Evolutionary conservation across 768 basidiomycete species (phyloP).

Genomic region (Leccinum boreale): DNA sequence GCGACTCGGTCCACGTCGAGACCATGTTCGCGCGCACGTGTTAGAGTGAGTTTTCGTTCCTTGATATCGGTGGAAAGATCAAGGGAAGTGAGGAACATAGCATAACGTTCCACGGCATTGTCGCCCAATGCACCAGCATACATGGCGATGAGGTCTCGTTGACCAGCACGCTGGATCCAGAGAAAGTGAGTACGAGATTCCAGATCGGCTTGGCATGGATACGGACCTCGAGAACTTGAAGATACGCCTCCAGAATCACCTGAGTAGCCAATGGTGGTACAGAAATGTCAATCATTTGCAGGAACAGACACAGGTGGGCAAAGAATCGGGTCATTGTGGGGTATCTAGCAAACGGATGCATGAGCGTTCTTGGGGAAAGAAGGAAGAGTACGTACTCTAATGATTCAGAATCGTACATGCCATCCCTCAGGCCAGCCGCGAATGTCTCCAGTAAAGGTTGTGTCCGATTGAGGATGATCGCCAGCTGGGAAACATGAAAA

Average conservation of each 20-base stretch:
- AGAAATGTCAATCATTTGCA: slow-evolving; percentile 74
- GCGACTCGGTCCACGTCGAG: slow-evolving; percentile 82
- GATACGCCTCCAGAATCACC: slow-evolving; percentile 82
- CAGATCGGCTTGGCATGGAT: not conserved
- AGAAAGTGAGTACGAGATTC: not conserved
- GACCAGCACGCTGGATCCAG: slow-evolving; percentile 55
- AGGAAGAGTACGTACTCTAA: slow-evolving; percentile 50
- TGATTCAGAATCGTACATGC: slow-evolving; percentile 44
- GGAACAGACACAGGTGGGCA: slow-evolving; percentile 86
- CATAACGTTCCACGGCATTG: slow-evolving; percentile 90
- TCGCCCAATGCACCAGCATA: slow-evolving; percentile 90
- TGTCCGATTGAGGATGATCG: slow-evolving; percentile 72
- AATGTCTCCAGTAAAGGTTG: slow-evolving; percentile 67
- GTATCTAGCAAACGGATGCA: slow-evolving; percentile 43
- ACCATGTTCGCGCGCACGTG: slow-evolving; percentile 78
- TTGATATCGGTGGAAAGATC: slow-evolving; percentile 59
- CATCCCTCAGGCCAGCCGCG: slow-evolving; percentile 52
- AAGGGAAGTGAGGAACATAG: slow-evolving; percentile 80
- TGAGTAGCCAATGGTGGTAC: slow-evolving; percentile 76
- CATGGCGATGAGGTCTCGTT: slow-evolving; percentile 86
- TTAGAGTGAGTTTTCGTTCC: slow-evolving; percentile 68
- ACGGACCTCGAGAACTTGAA: slow-evolving; percentile 79
- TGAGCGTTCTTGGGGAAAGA: not conserved
- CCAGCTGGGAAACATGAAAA: slow-evolving; percentile 79
- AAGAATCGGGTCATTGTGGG: slow-evolving; percentile 83